Evolutionary conservation across 345 rosid genomes (phyloP).

Genomic region (Eucalyptus cloeziana): DNA sequence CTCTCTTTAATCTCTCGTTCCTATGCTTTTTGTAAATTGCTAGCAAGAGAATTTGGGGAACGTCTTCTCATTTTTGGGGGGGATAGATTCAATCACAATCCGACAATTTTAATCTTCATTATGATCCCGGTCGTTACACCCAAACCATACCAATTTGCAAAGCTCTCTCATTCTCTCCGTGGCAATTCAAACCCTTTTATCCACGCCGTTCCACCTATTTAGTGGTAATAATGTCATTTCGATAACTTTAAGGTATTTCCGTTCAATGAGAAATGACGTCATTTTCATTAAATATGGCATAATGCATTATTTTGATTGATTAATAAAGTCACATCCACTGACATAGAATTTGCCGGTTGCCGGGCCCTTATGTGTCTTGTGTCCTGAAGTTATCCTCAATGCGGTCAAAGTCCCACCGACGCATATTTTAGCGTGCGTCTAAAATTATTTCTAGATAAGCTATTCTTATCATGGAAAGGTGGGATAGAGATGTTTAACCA

Average conservation of each 20-base stretch:
- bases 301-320: background rate
- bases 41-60: background rate
- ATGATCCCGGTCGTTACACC: too few species aligned
- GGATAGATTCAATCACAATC: background rate
- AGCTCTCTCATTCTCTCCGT: too few species aligned
- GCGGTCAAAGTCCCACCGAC: too few species aligned
- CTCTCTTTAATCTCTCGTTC: background rate
- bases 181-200: background rate
- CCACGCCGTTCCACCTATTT: background rate
- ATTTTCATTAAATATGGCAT: background rate
- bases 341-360: background rate
- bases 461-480: too few species aligned
- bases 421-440: too few species aligned
- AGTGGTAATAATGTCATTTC: background rate
- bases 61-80: background rate
- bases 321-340: background rate
- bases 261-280: background rate
- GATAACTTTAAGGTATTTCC: background rate
- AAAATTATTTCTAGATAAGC: too few species aligned
- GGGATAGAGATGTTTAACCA: too few species aligned
- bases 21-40: background rate
- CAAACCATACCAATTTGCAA: too few species aligned
- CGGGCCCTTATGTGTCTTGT: too few species aligned
- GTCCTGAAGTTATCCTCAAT: too few species aligned
- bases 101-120: background rate